Base-by-base conservation (phyloP, 805 yeast genomes). In the Babjeviella inositovora region DNA sequence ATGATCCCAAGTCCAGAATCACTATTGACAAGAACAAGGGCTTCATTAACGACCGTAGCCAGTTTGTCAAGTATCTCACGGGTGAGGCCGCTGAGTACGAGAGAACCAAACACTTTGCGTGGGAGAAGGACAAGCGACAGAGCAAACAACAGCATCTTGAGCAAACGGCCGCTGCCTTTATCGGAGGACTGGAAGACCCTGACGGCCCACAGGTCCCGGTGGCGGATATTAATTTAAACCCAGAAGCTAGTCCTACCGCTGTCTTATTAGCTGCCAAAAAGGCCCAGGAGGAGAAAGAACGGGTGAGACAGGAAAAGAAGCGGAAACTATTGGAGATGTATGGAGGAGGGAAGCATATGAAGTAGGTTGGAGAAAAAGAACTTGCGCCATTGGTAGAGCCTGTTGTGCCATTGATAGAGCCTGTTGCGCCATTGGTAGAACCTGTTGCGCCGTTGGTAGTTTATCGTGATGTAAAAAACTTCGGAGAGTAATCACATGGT, bases 71-170 rank as follows among this genome's bases (percentile, higher is more conserved):
- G 16, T 59, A 62, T 31, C 37, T 57, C 21, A 56, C 60, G 3
- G 75, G 71, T 5, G 77, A 71, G 30, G 77, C 75, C 7, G 42
- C 47, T 11, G 64, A 64, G 26, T 54, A 66, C 33, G 61, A 58
- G 25, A 47, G 50, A 23, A 34, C 62, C 38, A 64, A 60, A 33
- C 41, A 44, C 32, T 58, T 62, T 32, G 71, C 71, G 1, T 62
- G 70, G 55, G 57, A 51, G 8, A 43, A 40, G 4, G 40, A 53
- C 6, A 50, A 41, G 13, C 31, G 37, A 14, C 48, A 51, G 4
- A 17, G 28, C n/a, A 18, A 7, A 7, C n/a, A n/a, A n/a, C n/a
- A n/a, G n/a, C n/a, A n/a, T n/a, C n/a, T n/a, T n/a, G n/a, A n/a
- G n/a, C n/a, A n/a, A n/a, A n/a, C n/a, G n/a, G n/a, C n/a, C n/a